Evolutionary conservation across 83 land plant genomes (phyloP).

Genomic region (Diphasiastrum complanatum): DNA sequence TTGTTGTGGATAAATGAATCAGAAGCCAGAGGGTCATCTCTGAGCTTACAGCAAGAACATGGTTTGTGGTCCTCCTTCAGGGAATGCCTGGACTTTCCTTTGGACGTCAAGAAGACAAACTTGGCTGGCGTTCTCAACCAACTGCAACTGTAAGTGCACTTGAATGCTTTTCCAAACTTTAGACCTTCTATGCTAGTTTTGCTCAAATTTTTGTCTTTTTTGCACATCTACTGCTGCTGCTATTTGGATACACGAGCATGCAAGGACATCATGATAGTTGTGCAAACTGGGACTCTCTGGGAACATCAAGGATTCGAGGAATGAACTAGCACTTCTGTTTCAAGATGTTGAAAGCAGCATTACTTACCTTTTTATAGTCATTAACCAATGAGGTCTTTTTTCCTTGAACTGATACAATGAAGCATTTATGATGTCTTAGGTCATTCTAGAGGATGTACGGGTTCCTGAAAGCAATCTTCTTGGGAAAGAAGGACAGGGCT

Average conservation of each 20-base stretch:
- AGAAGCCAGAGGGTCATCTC: too few species aligned
- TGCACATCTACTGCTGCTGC: not conserved
- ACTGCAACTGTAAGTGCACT: constrained; percentile 31
- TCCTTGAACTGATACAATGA: not conserved
- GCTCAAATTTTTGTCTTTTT: not conserved
- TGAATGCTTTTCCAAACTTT: not conserved
- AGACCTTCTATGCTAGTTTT: not conserved
- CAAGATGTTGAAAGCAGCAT: too few species aligned
- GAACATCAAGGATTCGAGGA: not conserved
- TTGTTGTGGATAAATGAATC: too few species aligned
- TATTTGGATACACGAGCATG: too few species aligned
- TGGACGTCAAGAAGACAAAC: constrained; percentile 44
- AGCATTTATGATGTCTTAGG: constrained; percentile 13
- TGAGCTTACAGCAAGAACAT: too few species aligned
- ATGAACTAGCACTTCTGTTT: not conserved
- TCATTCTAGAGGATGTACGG: constrained; percentile 36
- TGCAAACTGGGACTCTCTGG: not conserved
- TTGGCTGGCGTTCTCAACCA: constrained; percentile 51
- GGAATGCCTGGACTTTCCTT: constrained; percentile 41
- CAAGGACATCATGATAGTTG: too few species aligned
- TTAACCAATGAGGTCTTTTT: not conserved
- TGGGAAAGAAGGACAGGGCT: constrained; percentile 38
- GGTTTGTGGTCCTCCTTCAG: constrained; percentile 12
- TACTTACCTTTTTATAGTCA: too few species aligned
- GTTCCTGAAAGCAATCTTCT: constrained; percentile 32